These are phyloP conservation scores for Dothistroma pini DNA, from an alignment of 2,329 filamentous ascomycete species.

Conservation along the genomic window DNA sequence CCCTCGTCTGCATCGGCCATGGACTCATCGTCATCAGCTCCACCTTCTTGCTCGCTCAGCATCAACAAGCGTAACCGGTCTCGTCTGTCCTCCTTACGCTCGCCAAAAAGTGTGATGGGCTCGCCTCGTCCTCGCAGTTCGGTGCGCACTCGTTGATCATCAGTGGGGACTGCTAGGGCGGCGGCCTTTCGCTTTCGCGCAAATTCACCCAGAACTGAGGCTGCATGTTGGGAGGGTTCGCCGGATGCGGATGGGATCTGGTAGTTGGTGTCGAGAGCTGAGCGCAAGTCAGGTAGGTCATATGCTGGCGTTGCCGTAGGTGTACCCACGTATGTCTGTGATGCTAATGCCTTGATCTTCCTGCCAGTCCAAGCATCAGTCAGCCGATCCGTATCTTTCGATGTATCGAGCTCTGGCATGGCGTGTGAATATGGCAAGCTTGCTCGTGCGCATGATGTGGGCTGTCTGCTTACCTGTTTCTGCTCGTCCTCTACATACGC, in stretches of 20 bases:
- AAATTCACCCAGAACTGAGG: conserved; percentile 81
- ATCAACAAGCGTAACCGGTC: conserved; percentile 81
- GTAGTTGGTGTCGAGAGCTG: conserved; percentile 78
- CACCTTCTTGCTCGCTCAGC: conserved; percentile 62
- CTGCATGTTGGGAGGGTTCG: conserved; percentile 74
- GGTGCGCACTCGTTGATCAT: conserved; percentile 79
- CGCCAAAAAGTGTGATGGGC: conserved; percentile 90
- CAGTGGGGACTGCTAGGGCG: conserved; percentile 86
- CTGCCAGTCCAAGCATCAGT: conserved; percentile 36
- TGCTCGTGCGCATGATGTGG: conserved; percentile 8
- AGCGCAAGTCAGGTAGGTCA: conserved; percentile 7
- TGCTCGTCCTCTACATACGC: conserved; percentile 85
- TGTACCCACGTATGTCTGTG: conserved; percentile 58
- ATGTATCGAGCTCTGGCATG: conserved; percentile 20
- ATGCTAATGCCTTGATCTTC: conserved; percentile 59
- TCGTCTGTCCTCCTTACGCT: conserved; percentile 78
- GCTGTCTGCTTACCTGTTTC: conserved; percentile 55
- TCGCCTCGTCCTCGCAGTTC: conserved; percentile 83
- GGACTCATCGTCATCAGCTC: conserved; percentile 44
- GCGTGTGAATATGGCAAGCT: conserved; percentile 35
- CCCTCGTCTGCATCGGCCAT: conserved; percentile 58
- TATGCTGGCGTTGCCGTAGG: conserved; percentile 17
- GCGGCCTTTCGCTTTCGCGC: conserved; percentile 86
- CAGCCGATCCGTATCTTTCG: conserved; percentile 14
- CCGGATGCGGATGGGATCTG: conserved; percentile 66